A percentile compares a stretch with the other conserved stretches of the same genome.
These are phyloP conservation scores for Ceratocystis smalleyi DNA, from an alignment of 2,329 filamentous ascomycete species.

Conservation along the genomic window DNA sequence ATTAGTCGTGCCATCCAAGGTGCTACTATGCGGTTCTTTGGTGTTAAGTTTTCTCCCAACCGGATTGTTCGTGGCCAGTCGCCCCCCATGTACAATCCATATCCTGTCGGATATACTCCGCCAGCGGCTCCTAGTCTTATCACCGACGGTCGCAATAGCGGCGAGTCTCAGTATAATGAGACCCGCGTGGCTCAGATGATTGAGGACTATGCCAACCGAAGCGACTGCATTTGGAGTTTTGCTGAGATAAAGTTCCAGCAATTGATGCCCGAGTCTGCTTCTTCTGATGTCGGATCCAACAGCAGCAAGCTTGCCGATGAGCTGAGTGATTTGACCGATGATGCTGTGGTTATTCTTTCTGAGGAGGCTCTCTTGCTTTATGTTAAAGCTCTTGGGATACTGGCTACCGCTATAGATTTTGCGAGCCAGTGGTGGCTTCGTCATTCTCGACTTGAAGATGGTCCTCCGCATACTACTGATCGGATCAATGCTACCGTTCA, in stretches of 20 bases:
- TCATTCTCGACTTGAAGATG: constrained; percentile 50
- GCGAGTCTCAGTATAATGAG: constrained; percentile 58
- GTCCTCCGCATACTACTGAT: constrained; percentile 38
- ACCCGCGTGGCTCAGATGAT: constrained; percentile 61
- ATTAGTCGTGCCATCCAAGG: constrained; percentile 92
- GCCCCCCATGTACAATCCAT: constrained; percentile 65
- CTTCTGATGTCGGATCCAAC: constrained; percentile 20
- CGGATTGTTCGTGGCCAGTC: constrained; percentile 47
- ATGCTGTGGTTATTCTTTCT: constrained; percentile 72
- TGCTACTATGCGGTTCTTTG: constrained; percentile 63
- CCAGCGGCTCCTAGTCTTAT: constrained; percentile 46
- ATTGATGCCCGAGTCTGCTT: constrained; percentile 63
- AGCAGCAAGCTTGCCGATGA: not conserved
- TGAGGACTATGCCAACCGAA: constrained; percentile 81
- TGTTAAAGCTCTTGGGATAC: constrained; percentile 77
- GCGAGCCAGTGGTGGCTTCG: constrained; percentile 82
- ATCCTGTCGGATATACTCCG: constrained; percentile 47
- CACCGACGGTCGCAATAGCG: constrained; percentile 45
- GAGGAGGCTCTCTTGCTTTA: constrained; percentile 94
- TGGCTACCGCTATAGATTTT: constrained; percentile 91
- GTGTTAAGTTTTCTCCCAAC: constrained; percentile 53
- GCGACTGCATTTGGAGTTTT: constrained; percentile 93
- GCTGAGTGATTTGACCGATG: constrained; percentile 58
- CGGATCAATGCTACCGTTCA: constrained; percentile 89
- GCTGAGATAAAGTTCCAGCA: constrained; percentile 98